Conservation (phyloP, 495 filamentous ascomycete species). For the Podospora tetraspora region DNA sequence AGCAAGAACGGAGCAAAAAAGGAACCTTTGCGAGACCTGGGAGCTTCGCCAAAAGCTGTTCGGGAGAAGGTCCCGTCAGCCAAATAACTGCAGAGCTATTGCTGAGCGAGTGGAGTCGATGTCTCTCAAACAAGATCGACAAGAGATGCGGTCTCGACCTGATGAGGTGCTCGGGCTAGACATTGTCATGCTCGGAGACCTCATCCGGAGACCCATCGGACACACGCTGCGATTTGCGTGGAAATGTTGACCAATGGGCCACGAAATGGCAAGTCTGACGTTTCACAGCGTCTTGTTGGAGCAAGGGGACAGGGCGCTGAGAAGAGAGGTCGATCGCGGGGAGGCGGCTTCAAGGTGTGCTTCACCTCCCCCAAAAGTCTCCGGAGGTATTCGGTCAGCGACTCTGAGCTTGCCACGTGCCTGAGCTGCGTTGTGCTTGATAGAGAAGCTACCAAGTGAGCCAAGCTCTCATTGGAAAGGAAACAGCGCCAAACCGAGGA, state of each 20-base stretch:
- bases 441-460: too few species aligned
- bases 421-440: neutral
- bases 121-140: neutral
- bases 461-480: too few species aligned
- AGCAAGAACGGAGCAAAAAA: neutral
- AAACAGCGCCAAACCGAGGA: neutral
- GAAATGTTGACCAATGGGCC: neutral
- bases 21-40: neutral
- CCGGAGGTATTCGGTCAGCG: neutral
- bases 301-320: neutral
- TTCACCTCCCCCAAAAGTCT: neutral
- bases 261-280: neutral
- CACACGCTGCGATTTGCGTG: neutral
- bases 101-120: neutral
- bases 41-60: neutral
- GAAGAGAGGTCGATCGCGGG: neutral
- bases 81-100: neutral
- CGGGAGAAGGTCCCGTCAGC: neutral
- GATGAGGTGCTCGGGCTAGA: neutral
- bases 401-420: neutral
- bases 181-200: neutral
- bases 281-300: neutral
- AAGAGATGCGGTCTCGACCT: neutral
- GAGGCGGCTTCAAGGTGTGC: neutral
- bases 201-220: neutral